phyloP scores from a whole-genome alignment of 768 basidiomycete species.

The Fibroporia radiculosa region DNA sequence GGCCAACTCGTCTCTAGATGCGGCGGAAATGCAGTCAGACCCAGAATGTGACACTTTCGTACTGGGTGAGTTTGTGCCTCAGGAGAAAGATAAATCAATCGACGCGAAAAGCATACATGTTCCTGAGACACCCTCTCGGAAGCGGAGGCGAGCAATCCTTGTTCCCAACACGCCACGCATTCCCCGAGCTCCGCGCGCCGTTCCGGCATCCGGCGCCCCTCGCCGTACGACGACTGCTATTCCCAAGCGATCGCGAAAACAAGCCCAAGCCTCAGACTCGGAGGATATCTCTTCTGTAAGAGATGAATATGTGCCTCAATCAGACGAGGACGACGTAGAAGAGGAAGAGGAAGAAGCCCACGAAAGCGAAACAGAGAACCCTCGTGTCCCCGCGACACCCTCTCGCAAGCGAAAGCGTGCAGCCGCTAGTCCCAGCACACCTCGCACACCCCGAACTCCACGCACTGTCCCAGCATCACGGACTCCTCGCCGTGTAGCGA shows the following conservation, averaged over 20 bases:
- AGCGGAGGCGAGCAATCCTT: too few species aligned
- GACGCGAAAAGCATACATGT: too few species aligned
- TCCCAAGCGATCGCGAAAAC: too few species aligned
- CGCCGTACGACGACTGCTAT: too few species aligned
- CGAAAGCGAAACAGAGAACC: constrained; percentile 15
- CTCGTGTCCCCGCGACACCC: constrained; percentile 22
- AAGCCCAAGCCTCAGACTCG: not conserved
- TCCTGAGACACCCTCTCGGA: too few species aligned
- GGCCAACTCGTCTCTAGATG: constrained; percentile 7
- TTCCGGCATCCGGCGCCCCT: too few species aligned
- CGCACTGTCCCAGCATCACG: constrained; percentile 8
- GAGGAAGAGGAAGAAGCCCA: constrained; percentile 8
- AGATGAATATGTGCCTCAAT: constrained; percentile 7
- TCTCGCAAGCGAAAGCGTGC: constrained; percentile 35
- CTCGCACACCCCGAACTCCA: constrained; percentile 13
- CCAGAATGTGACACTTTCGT: too few species aligned
- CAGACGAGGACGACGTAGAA: constrained; percentile 11
- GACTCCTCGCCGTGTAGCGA: constrained; percentile 8
- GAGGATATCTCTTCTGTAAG: not conserved
- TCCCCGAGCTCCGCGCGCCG: too few species aligned
- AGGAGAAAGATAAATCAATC: too few species aligned
- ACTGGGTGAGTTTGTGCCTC: too few species aligned
- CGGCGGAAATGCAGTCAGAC: constrained; percentile 6
- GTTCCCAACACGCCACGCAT: too few species aligned
- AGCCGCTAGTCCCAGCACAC: constrained; percentile 7